phyloP scores from a whole-genome alignment of 2,329 filamentous ascomycete species.

The Fusarium staphyleae region DNA sequence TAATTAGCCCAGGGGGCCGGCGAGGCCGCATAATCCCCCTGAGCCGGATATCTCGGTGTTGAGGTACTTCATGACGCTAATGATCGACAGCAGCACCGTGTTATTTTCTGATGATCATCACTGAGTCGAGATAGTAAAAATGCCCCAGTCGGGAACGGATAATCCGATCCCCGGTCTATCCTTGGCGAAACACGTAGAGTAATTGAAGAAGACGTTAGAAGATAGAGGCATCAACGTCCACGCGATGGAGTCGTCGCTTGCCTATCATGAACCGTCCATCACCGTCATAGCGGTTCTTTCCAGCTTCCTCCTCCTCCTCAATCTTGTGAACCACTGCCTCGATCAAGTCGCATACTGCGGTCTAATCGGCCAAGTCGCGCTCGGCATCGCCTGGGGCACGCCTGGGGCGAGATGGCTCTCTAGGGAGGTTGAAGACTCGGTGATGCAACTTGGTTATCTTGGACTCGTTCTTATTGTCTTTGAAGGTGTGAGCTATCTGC shows the following conservation, averaged over 20 bases:
- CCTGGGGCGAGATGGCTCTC: conserved; percentile 70
- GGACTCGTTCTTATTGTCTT: conserved; percentile 76
- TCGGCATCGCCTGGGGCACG: conserved; percentile 74
- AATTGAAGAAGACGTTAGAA: neutral
- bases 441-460: conserved; percentile 74
- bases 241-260: conserved; percentile 43
- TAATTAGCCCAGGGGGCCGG: no score
- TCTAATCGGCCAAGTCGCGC: conserved; percentile 73
- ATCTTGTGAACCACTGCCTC: conserved; percentile 62
- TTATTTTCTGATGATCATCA: no score
- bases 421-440: conserved; percentile 56
- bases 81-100: no score
- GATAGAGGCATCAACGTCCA: neutral
- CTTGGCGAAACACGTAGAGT: neutral
- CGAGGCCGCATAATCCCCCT: no score
- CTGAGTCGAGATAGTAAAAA: no score
- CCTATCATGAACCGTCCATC: conserved; percentile 71
- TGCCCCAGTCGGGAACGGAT: neutral
- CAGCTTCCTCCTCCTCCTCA: conserved; percentile 69
- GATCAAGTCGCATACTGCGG: conserved; percentile 72
- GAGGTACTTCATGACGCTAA: no score
- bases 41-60: no score
- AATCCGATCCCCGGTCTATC: neutral
- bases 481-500: conserved; percentile 56
- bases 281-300: conserved; percentile 64